Base-by-base conservation (phyloP, 1,139 yeast genomes). In the Geotrichum australiense region DNA sequence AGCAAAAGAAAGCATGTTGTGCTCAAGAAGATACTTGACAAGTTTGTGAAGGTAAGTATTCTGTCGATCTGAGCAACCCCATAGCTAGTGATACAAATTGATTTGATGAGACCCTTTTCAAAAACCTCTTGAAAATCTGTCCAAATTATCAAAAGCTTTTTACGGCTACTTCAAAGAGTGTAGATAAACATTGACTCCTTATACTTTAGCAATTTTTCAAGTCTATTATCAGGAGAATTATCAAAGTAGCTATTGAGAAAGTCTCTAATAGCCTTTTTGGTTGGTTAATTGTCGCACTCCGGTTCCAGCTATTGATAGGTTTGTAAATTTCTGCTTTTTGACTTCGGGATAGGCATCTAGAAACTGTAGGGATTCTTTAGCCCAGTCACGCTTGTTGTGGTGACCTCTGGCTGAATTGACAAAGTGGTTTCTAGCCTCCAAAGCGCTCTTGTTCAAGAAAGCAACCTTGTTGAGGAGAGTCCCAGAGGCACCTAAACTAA, bases 21-120 rank as follows among this genome's bases (percentile, higher is more conserved):
- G 66, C 26, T 66, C 57, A 45, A 69, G 64, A 56, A 75, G 69
- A 57, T 60, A 82, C 33, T 73, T 71, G 35, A 76, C 60, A 47
- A 84, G 68, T 53, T 80, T 78, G 26, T 62, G 68, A 61, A 71
- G 36, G 62, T 51, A 45, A 80, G 65, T 42, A 84, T 64, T 33
- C 64, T 68, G 50, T 76, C 66, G 47, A 82, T 54, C 53, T 73
- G 70, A 34, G 61, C 63, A 26, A 72, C 61, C 19, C 82, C 72
- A 61, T 75, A 80, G 67, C 85, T 85, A 34, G 89, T 80, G 33
- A 85, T 81, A 50, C 95, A 94, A 56, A 85, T 70, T 27, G 86
- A 74, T 57, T 68, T 76, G 34, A 75, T 65, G 61, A 78, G 77
- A 31, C 78, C 77, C 35, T 60, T 60, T 8, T 30, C 35, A 11